Percentiles rank a stretch among this genome's conserved stretches.
Evolutionary conservation across 305 asterid genomes (phyloP).

Genomic region (Coffea humblotiana): DNA sequence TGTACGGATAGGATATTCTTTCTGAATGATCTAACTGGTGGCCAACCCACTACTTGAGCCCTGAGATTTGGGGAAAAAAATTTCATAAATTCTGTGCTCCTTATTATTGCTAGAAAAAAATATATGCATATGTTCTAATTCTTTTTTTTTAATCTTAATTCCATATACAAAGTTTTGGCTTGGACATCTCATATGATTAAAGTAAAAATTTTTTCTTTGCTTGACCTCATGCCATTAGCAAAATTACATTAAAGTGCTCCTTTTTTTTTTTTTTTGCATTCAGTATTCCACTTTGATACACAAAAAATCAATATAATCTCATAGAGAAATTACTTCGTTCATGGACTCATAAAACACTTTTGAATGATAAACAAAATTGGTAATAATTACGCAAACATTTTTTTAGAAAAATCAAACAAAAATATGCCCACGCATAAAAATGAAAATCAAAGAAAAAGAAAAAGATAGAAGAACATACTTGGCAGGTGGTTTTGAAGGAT

Average conservation of each 20-base stretch:
- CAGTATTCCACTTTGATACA: neutral
- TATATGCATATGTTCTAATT: too few relatives aligned
- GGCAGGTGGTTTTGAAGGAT: conserved; percentile 19
- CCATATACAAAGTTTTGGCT: too few relatives aligned
- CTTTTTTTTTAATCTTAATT: too few relatives aligned
- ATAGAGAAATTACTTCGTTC: neutral
- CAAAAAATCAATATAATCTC: too few relatives aligned
- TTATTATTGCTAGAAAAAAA: neutral
- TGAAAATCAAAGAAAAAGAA: neutral
- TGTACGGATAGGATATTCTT: conserved; percentile 14
- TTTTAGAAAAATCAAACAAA: neutral
- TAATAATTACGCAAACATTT: too few relatives aligned
- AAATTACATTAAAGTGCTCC: too few relatives aligned
- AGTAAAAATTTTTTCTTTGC: too few relatives aligned
- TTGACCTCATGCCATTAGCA: neutral
- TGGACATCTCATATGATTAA: too few relatives aligned
- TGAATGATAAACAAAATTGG: too few relatives aligned
- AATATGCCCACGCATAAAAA: neutral
- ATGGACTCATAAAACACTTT: neutral
- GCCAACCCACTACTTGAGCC: conserved; percentile 24
- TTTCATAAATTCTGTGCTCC: neutral
- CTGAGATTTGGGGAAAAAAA: neutral
- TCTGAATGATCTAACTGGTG: conserved; percentile 24
- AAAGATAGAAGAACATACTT: conserved; percentile 3
- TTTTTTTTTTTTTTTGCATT: too few relatives aligned